These are phyloP conservation scores for Rauvolfia tetraphylla DNA, from an alignment of 257 asterid species.

Conservation along the genomic window DNA sequence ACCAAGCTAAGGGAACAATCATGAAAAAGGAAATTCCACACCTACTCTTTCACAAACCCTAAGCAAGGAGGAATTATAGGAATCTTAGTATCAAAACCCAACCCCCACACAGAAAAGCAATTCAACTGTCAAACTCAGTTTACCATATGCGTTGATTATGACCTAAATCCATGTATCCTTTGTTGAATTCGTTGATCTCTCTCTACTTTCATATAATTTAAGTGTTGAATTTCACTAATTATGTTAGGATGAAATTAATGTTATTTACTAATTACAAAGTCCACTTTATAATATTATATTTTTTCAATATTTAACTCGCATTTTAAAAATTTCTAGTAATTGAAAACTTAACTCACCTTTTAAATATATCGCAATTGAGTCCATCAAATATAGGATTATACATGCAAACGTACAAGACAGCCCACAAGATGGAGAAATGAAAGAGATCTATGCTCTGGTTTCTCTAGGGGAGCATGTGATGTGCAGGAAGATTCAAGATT, in stretches of 20 bases:
- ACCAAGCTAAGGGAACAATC: slow-evolving; percentile 11
- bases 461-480: background rate
- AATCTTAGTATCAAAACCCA: slow-evolving; percentile 5
- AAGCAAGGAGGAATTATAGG: background rate
- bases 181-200: background rate
- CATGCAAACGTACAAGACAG: too few species aligned
- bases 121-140: background rate
- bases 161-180: background rate
- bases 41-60: slow-evolving; percentile 8
- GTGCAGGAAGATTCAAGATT: slow-evolving; percentile 8
- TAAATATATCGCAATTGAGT: background rate
- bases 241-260: background rate
- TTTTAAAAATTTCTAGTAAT: too few species aligned
- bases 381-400: background rate
- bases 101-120: background rate
- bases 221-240: background rate
- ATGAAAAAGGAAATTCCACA: slow-evolving; percentile 2
- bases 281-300: too few species aligned
- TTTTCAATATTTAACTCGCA: too few species aligned
- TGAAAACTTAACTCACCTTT: too few species aligned
- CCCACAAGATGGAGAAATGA: too few species aligned
- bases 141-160: background rate
- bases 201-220: background rate
- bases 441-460: too few species aligned
- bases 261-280: background rate